Percentiles rank a stretch among this genome's conserved stretches.
Conservation (phyloP, 179 eudicot species). For the Beta lomatogona region DNA sequence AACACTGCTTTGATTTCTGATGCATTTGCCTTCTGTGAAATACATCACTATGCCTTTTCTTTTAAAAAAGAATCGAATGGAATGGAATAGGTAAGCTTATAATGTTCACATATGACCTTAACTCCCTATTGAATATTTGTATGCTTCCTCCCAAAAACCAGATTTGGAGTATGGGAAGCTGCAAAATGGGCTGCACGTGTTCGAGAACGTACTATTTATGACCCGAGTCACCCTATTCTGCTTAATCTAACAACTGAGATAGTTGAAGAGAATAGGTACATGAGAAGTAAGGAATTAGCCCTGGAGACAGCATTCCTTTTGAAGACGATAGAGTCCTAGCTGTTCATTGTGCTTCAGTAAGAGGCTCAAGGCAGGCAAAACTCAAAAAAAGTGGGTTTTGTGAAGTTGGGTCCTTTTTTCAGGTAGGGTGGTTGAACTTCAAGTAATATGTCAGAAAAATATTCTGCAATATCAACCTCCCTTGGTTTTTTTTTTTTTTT, state of each 20-base stretch:
- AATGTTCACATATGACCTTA: not conserved
- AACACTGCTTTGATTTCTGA: too few species aligned
- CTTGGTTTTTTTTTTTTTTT: not conserved
- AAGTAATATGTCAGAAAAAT: not conserved
- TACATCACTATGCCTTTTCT: too few species aligned
- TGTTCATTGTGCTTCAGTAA: not conserved
- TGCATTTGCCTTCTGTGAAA: too few species aligned
- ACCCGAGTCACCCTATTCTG: slow-evolving; percentile 75
- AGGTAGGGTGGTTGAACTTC: not conserved
- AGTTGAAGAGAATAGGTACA: slow-evolving; percentile 85
- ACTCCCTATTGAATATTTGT: not conserved
- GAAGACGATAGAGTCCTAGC: slow-evolving; percentile 61
- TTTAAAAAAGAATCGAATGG: too few species aligned
- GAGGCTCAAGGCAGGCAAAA: not conserved
- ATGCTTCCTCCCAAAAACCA: slow-evolving; percentile 18
- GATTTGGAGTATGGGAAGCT: slow-evolving; percentile 99
- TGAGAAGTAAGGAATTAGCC: slow-evolving; percentile 90
- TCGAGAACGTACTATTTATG: slow-evolving; percentile 63
- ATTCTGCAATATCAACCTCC: not conserved
- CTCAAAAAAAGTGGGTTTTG: not conserved
- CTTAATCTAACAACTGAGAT: slow-evolving; percentile 75
- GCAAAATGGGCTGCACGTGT: slow-evolving; percentile 96
- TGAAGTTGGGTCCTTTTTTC: not conserved
- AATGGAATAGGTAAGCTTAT: too few species aligned
- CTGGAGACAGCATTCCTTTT: slow-evolving; percentile 79